Percentiles rank a stretch among this genome's conserved stretches.
Evolutionary conservation across 202 grass and related monocot genomes (phyloP).

Genomic region (Digitaria exilis): DNA sequence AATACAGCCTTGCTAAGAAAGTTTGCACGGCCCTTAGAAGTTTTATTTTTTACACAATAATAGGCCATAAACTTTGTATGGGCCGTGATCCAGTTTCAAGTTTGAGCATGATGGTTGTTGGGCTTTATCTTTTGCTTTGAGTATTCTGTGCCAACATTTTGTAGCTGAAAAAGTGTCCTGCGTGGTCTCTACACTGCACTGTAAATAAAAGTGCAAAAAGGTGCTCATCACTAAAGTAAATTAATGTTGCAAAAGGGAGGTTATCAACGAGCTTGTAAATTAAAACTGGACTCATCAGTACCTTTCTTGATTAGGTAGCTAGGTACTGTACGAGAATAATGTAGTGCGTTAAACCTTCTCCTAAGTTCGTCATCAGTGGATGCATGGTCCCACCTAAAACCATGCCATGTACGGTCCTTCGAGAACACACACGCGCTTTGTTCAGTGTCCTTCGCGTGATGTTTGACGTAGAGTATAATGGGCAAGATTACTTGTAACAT

Average conservation of each 20-base stretch:
- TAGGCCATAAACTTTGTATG: too few relatives aligned
- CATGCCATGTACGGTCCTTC: not conserved
- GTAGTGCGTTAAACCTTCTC: conserved; percentile 5
- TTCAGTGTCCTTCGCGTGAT: not conserved
- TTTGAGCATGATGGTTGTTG: too few relatives aligned
- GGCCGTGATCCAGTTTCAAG: too few relatives aligned
- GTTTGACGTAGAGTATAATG: not conserved
- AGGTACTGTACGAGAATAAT: not conserved
- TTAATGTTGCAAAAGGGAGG: not conserved
- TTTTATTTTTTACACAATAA: too few relatives aligned
- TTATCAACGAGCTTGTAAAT: not conserved
- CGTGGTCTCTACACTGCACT: not conserved
- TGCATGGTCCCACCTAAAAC: not conserved
- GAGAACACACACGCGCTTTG: conserved; percentile 13
- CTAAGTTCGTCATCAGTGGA: conserved; percentile 12
- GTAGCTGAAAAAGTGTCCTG: too few relatives aligned
- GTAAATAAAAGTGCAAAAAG: not conserved
- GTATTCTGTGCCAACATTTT: too few relatives aligned
- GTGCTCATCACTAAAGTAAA: not conserved
- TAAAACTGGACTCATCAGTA: not conserved
- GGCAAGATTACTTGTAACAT: not conserved
- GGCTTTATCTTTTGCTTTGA: too few relatives aligned
- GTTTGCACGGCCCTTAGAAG: too few relatives aligned
- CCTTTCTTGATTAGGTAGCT: not conserved
- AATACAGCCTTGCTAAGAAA: too few relatives aligned